Conservation (phyloP, 106 monocot species). For the Dioscorea dumetorum region DNA sequence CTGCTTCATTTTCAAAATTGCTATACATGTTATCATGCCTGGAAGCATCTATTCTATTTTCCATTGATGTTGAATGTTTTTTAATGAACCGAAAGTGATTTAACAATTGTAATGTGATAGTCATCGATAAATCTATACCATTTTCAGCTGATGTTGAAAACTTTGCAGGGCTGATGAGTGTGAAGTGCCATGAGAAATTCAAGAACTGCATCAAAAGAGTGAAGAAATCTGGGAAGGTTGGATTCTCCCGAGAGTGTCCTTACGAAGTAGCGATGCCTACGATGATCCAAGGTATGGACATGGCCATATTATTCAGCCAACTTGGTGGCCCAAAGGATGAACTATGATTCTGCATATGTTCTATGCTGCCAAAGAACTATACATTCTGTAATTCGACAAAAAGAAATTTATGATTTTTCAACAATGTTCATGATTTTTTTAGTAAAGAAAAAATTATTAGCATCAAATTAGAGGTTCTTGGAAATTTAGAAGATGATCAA, state of each 20-base stretch:
- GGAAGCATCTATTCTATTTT: too few relatives aligned
- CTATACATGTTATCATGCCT: too few relatives aligned
- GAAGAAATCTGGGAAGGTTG: constrained; percentile 58
- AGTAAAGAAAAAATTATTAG: neutral
- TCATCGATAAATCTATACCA: too few relatives aligned
- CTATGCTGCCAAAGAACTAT: neutral
- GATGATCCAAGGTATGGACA: constrained; percentile 92
- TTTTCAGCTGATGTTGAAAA: neutral
- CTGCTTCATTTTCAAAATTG: too few relatives aligned
- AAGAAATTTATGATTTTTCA: too few relatives aligned
- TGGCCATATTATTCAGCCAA: constrained; percentile 90
- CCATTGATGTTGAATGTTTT: neutral
- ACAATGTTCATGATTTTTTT: neutral
- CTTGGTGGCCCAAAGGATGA: constrained; percentile 34
- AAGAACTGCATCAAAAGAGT: constrained; percentile 79
- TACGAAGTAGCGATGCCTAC: constrained; percentile 63
- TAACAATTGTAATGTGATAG: too few relatives aligned
- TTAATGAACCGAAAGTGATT: neutral
- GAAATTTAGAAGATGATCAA: neutral
- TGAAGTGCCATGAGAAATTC: constrained; percentile 76
- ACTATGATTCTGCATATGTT: constrained; percentile 11
- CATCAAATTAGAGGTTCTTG: neutral
- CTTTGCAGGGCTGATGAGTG: constrained; percentile 56
- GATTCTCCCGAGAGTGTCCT: constrained; percentile 68
- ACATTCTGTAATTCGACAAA: neutral